Evolutionary conservation across 164 flowering plant genomes (phyloP), one percentile per base, ranked within the genome.

Genomic region (Warburgia ugandensis): DNA sequence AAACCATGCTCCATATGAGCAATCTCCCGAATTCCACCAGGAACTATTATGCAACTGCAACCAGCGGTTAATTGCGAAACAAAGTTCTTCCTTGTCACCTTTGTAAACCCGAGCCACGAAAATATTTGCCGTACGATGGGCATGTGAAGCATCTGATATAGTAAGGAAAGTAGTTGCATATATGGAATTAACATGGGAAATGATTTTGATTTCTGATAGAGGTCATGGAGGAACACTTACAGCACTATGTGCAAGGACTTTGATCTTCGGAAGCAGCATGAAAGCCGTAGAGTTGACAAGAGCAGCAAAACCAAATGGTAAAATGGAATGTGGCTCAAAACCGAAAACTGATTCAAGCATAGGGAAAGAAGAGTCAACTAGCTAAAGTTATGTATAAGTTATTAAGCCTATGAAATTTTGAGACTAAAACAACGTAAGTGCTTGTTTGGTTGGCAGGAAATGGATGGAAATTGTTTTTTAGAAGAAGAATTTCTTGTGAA

Each of bases 261-360:
- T 94, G 31, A 81, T 72, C 62, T 89, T 88, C 8, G 74, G 74
- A 19, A 86, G 73, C 52, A 90, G 92, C 90, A 94, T 64, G 63
- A 82, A 80, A 29, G 89, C 94, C 29, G 82, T 73, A 39, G 69
- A 77, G 56, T 86, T 85, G 9, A 81, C 77, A 35, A 94, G 83
- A 21, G 85, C 73, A 56, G 78, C 74, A 33, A 79, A 83, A n/a
- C 91, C 97, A 52, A 88, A 72, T 17, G 97, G 96, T 65, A 76
- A 65, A 64, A 86, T 90, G 9, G 97, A 94, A 75, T 89, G 99
- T 30, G 99, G 99, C 61, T 94, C 99, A 48, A 73, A 86, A 22
- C 81, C 99, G 66, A 89, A 81, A 9, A 94, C 99, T 92, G 81
- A 71, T 73, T 12, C 17, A 20, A 25, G 17, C 49, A 45, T n/a